Percentiles rank a stretch among this genome's conserved stretches.
phyloP scores from a whole-genome alignment of 768 basidiomycete species.

The Amanita phalloides region DNA sequence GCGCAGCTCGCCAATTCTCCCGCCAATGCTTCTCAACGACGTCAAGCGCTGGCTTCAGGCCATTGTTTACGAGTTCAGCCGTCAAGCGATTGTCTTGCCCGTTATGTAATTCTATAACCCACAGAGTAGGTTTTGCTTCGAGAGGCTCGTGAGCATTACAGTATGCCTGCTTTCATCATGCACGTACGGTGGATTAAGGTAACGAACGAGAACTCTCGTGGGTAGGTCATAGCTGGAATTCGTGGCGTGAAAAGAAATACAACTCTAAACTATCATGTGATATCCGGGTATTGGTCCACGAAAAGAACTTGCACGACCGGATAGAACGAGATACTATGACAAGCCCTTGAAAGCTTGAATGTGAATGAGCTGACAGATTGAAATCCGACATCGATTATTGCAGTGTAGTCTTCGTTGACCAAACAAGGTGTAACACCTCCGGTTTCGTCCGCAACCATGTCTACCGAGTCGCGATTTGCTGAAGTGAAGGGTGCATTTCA shows the following conservation, averaged over 20 bases:
- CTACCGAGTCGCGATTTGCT: slow-evolving; percentile 27
- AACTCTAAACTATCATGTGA: slow-evolving; percentile 1
- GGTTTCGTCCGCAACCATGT: slow-evolving; percentile 18
- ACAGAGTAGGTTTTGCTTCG: slow-evolving; percentile 47
- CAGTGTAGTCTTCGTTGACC: background rate
- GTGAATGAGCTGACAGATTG: no score
- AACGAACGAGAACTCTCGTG: slow-evolving; percentile 46
- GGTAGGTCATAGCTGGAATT: slow-evolving; percentile 27
- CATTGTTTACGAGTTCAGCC: slow-evolving; percentile 41
- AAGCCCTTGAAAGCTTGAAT: no score
- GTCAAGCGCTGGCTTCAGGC: slow-evolving; percentile 61
- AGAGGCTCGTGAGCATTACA: background rate
- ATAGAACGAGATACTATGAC: no score
- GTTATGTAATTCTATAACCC: slow-evolving; percentile 78
- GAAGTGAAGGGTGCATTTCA: slow-evolving; percentile 40
- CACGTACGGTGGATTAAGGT: slow-evolving; percentile 42
- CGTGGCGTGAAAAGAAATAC: background rate
- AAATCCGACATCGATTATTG: no score
- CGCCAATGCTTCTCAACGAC: slow-evolving; percentile 67
- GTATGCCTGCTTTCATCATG: background rate
- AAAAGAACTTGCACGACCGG: no score
- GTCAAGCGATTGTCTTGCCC: slow-evolving; percentile 67
- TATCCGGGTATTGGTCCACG: background rate
- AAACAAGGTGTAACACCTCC: slow-evolving; percentile 6
- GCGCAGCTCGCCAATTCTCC: slow-evolving; percentile 33